Percentiles rank a stretch among this genome's conserved stretches.
These are phyloP conservation scores for Isabelozyma gotoi DNA, from an alignment of 805 yeast species.

Conservation along the genomic window DNA sequence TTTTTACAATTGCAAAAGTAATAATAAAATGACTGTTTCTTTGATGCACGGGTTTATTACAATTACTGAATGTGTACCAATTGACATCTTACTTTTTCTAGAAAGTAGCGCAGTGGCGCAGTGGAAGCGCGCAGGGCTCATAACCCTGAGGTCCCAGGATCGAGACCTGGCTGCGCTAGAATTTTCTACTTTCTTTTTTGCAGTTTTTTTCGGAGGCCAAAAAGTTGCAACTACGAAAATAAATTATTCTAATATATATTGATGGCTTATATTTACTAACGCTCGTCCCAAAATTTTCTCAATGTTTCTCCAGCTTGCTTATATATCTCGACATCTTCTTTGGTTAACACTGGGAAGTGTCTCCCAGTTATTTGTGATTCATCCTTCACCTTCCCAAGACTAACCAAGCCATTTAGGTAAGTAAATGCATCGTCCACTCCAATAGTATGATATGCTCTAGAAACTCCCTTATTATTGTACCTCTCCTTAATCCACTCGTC, in stretches of 20 bases:
- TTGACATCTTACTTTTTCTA: too few species aligned
- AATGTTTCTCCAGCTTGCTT: conserved; percentile 14
- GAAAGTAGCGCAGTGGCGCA: conserved; percentile 87
- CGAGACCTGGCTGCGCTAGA: conserved; percentile 93
- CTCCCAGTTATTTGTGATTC: conserved; percentile 15
- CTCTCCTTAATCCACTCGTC: conserved; percentile 37
- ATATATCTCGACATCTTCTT: conserved; percentile 12
- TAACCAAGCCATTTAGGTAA: conserved; percentile 19
- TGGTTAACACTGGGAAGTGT: conserved; percentile 18
- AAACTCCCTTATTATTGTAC: conserved; percentile 39
- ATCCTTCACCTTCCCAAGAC: conserved; percentile 19
- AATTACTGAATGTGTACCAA: too few species aligned
- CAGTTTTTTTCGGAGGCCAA: background rate
- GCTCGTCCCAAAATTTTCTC: conserved; percentile 20
- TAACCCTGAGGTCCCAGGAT: conserved; percentile 98
- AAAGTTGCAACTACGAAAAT: too few species aligned
- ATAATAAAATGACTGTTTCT: too few species aligned
- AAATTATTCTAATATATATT: background rate
- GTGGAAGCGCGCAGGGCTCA: conserved; percentile 99
- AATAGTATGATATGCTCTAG: conserved; percentile 36
- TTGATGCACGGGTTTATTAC: background rate
- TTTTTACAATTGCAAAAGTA: too few species aligned
- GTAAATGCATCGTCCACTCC: conserved; percentile 28
- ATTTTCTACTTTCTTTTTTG: background rate
- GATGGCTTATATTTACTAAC: conserved; percentile 2